These are phyloP conservation scores for Polychaeton citri DNA, from an alignment of 2,329 filamentous ascomycete species.

Conservation along the genomic window DNA sequence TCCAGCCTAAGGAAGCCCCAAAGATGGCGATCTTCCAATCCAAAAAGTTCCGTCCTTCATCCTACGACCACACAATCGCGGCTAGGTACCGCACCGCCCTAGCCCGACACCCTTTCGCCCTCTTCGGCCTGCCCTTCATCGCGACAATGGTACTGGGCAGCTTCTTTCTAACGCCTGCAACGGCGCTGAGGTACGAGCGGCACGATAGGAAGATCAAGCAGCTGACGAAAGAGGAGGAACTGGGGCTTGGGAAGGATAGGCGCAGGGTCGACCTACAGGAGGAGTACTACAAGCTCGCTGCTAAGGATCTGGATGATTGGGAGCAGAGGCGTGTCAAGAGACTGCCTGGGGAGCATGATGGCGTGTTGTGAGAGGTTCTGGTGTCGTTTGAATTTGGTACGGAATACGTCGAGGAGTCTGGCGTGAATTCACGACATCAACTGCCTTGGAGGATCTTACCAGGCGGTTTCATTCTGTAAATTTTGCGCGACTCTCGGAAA, in stretches of 20 bases:
- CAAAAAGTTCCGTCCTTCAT: conserved; percentile 47
- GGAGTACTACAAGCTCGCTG: conserved; percentile 72
- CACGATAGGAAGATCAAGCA: conserved; percentile 82
- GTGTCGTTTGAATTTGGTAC: background rate
- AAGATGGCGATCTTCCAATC: conserved; percentile 22
- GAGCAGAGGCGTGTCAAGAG: conserved; percentile 90
- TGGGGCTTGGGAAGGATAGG: conserved; percentile 60
- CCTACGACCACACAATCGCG: conserved; percentile 53
- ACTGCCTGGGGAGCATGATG: conserved; percentile 80
- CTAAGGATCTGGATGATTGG: conserved; percentile 90
- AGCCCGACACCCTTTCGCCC: conserved; percentile 68
- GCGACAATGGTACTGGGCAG: conserved; percentile 79
- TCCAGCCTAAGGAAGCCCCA: conserved; percentile 1
- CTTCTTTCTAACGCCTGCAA: conserved; percentile 87
- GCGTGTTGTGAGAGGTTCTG: conserved; percentile 44
- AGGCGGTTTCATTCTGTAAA: no score
- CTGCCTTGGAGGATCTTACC: background rate
- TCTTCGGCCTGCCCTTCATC: conserved; percentile 91
- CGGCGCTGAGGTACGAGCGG: conserved; percentile 84
- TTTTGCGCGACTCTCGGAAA: no score
- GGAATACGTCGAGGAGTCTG: background rate
- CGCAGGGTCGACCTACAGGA: conserved; percentile 68
- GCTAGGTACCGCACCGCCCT: conserved; percentile 64
- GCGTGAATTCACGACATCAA: background rate
- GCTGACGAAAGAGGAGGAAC: conserved; percentile 71